phyloP scores from a whole-genome alignment of 495 filamentous ascomycete species.

The Penicillium egyptiacum region DNA sequence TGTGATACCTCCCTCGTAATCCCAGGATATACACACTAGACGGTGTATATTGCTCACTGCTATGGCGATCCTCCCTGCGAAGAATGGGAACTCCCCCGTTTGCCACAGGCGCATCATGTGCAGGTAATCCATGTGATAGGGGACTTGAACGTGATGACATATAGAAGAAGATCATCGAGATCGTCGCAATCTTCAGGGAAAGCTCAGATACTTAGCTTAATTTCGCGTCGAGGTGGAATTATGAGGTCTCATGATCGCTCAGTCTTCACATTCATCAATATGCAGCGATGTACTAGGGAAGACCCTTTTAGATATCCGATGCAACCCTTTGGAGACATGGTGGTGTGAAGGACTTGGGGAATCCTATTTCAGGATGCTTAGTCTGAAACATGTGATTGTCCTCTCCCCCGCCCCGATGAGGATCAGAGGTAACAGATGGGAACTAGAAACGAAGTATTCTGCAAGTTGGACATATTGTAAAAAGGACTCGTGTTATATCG shows the following conservation, averaged over 20 bases:
- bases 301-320: constrained; percentile 3
- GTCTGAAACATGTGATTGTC: constrained; percentile 13
- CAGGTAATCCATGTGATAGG: constrained; percentile 11
- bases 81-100: not conserved
- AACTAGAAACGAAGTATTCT: not conserved
- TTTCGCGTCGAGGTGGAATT: not conserved
- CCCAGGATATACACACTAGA: constrained; percentile 1
- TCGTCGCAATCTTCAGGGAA: constrained; percentile 10
- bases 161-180: constrained; percentile 11
- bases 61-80: constrained; percentile 7
- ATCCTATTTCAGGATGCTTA: not conserved
- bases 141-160: constrained; percentile 1
- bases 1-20: not conserved
- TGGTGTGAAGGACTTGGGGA: constrained; percentile 4
- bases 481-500: not conserved
- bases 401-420: constrained; percentile 4
- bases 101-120: constrained; percentile 7
- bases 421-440: constrained; percentile 3
- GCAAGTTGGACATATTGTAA: not conserved
- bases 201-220: not conserved
- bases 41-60: constrained; percentile 2
- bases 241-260: constrained; percentile 8
- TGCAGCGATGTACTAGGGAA: not conserved
- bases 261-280: not conserved
- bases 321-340: constrained; percentile 6